Conservation (phyloP, 148 eudicot genomes). For the Rhododendron henanense region DNA sequence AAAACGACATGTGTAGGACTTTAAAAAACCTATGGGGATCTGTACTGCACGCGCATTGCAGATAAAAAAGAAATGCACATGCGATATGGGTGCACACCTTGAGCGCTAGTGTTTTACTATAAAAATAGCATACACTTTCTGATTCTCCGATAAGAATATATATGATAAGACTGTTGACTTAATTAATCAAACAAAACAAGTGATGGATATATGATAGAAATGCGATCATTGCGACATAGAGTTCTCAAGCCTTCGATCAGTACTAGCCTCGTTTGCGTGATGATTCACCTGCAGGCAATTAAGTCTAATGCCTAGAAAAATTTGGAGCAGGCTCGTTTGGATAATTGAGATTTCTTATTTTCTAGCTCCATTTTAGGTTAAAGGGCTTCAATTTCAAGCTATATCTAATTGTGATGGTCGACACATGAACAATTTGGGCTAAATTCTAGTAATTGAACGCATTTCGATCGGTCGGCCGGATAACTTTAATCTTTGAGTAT, state of each 20-base stretch:
- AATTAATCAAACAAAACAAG: not conserved
- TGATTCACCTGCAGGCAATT: not conserved
- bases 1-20: too few relatives aligned
- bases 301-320: not conserved
- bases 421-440: not conserved
- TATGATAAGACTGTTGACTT: not conserved
- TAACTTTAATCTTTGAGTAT: not conserved
- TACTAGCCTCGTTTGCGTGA: not conserved
- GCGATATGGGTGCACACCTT: too few relatives aligned
- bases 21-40: too few relatives aligned
- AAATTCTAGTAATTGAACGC: not conserved
- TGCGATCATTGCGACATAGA: not conserved
- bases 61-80: too few relatives aligned
- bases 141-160: too few relatives aligned
- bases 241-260: not conserved
- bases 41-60: too few relatives aligned
- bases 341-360: not conserved
- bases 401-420: not conserved
- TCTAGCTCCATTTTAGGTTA: too few relatives aligned
- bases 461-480: not conserved
- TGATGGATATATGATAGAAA: not conserved
- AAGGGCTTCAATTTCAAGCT: not conserved
- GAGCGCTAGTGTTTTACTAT: too few relatives aligned
- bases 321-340: not conserved
- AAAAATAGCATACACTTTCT: too few relatives aligned